Evolutionary conservation across 805 yeast species (phyloP).

Genomic region (Wickerhamomyces bisporus): DNA sequence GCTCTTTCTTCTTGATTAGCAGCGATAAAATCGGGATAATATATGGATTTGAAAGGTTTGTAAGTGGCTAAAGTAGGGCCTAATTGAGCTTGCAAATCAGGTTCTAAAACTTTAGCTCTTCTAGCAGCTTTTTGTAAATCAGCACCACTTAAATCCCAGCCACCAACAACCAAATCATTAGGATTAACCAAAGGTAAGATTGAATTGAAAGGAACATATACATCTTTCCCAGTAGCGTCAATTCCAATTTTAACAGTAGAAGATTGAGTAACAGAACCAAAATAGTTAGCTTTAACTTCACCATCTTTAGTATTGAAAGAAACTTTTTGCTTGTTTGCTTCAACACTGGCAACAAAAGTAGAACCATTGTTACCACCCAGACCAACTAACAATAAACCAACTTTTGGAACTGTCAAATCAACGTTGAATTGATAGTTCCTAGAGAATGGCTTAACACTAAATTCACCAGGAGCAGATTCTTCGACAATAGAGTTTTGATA

Average conservation of each 20-base stretch:
- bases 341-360: slow-evolving; percentile 76
- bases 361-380: slow-evolving; percentile 97
- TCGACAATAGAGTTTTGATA: slow-evolving; percentile 70
- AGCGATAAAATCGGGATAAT: slow-evolving; percentile 96
- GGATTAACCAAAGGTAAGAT: slow-evolving; percentile 86
- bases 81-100: slow-evolving; percentile 74
- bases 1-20: slow-evolving; percentile 92
- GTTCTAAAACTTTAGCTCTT: slow-evolving; percentile 83
- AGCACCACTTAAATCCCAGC: slow-evolving; percentile 87
- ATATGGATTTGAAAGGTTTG: slow-evolving; percentile 76
- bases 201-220: slow-evolving; percentile 88
- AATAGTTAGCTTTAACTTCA: slow-evolving; percentile 65
- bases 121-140: slow-evolving; percentile 74
- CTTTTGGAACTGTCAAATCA: slow-evolving; percentile 74
- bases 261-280: slow-evolving; percentile 91
- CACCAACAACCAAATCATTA: slow-evolving; percentile 83
- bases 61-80: slow-evolving; percentile 54
- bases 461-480: slow-evolving; percentile 35
- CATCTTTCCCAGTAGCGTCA: slow-evolving; percentile 74
- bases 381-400: slow-evolving; percentile 89
- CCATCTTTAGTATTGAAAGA: slow-evolving; percentile 82
- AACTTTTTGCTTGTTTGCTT: slow-evolving; percentile 78
- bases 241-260: slow-evolving; percentile 88
- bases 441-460: slow-evolving; percentile 65
- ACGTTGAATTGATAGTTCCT: slow-evolving; percentile 81